Percentiles rank a stretch among this genome's conserved stretches.
Evolutionary conservation across 495 filamentous ascomycete species (phyloP).

Genomic region (Neurospora discreta): DNA sequence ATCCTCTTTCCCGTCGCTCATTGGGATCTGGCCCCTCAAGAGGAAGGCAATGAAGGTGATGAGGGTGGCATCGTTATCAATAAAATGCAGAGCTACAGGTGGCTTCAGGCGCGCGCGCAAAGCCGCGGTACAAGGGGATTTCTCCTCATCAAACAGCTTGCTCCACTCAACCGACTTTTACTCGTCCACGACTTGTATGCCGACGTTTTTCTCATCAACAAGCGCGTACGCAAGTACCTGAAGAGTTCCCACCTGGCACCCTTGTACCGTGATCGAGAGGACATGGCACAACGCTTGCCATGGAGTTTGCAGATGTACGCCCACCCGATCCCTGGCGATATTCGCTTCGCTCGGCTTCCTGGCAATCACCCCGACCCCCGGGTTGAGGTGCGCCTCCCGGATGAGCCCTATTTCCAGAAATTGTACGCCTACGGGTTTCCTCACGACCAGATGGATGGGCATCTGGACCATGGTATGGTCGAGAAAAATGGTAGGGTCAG

Average conservation of each 20-base stretch:
- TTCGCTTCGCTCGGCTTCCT: slow-evolving; percentile 3
- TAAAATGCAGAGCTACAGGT: background rate
- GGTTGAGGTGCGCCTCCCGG: background rate
- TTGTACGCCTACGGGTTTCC: slow-evolving; percentile 1
- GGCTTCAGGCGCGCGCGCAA: background rate
- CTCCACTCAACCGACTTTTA: background rate
- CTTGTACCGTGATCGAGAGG: background rate
- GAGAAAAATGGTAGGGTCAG: background rate
- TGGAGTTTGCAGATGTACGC: background rate
- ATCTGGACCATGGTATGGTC: background rate
- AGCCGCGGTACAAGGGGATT: background rate
- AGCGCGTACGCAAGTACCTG: background rate
- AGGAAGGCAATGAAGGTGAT: background rate
- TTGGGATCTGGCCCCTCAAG: background rate
- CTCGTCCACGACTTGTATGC: background rate
- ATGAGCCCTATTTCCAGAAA: slow-evolving; percentile 4
- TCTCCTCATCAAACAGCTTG: slow-evolving; percentile 1
- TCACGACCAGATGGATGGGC: background rate
- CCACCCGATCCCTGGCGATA: background rate
- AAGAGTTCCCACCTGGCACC: background rate
- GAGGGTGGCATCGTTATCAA: background rate
- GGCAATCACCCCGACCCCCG: background rate
- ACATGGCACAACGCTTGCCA: background rate
- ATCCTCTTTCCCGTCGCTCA: background rate
- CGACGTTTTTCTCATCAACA: background rate